Conservation (phyloP, 768 basidiomycete species). For the Lepiota venenata region DNA sequence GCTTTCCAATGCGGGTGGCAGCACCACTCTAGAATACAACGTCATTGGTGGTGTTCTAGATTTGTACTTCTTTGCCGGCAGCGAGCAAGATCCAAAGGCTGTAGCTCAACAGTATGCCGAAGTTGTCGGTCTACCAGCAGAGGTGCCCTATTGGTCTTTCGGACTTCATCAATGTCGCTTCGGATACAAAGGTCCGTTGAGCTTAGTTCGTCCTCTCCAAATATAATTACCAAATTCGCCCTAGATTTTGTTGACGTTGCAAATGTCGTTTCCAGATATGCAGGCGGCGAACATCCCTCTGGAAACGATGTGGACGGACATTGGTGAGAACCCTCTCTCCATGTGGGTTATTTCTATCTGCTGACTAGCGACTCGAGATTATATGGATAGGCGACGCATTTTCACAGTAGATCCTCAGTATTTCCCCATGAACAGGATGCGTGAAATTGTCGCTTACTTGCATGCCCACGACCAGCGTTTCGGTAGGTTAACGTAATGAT, state of each 20-base stretch:
- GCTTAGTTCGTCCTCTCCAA: not conserved
- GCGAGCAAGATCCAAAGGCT: slow-evolving; percentile 50
- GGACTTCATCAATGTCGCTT: slow-evolving; percentile 74
- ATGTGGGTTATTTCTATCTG: not conserved
- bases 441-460: slow-evolving; percentile 61
- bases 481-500: slow-evolving; percentile 30
- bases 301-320: slow-evolving; percentile 81
- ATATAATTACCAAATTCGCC: not conserved
- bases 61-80: slow-evolving; percentile 76
- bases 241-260: slow-evolving; percentile 62
- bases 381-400: slow-evolving; percentile 64
- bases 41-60: slow-evolving; percentile 76
- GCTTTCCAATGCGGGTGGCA: slow-evolving; percentile 37
- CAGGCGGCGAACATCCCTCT: slow-evolving; percentile 59
- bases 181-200: slow-evolving; percentile 52
- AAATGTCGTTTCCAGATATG: slow-evolving; percentile 58
- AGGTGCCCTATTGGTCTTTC: slow-evolving; percentile 74
- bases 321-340: slow-evolving; percentile 35
- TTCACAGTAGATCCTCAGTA: slow-evolving; percentile 69
- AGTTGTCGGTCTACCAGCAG: slow-evolving; percentile 61
- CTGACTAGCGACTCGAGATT: slow-evolving; percentile 37
- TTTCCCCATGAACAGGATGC: slow-evolving; percentile 60
- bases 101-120: slow-evolving; percentile 69
- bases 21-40: slow-evolving; percentile 63
- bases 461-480: slow-evolving; percentile 58